Conservation (phyloP, 2,329 filamentous ascomycete species). For the Claviceps pazoutovae region DNA sequence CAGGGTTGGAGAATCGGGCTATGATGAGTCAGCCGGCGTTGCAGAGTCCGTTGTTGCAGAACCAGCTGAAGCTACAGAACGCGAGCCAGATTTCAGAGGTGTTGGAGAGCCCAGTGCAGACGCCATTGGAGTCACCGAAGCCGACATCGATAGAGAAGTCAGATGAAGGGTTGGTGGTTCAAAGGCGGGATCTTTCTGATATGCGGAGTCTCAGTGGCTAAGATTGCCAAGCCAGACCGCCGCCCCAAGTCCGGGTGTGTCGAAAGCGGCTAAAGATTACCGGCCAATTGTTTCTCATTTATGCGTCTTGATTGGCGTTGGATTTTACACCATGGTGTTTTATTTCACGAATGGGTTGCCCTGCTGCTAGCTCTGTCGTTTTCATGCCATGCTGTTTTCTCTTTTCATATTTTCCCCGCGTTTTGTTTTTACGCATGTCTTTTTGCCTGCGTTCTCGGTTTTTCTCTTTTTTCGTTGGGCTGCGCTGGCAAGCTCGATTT, state of each 20-base stretch:
- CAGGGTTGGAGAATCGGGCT: conserved; percentile 42
- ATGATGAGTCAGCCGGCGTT: conserved; percentile 55
- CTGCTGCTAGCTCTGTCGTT: too few relatives aligned
- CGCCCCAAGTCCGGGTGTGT: too few relatives aligned
- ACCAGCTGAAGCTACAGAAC: too few relatives aligned
- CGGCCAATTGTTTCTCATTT: background rate
- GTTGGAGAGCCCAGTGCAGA: conserved; percentile 1
- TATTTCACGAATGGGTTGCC: background rate
- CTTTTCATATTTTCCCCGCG: background rate
- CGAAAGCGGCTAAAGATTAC: too few relatives aligned
- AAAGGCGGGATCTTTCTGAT: conserved; percentile 30
- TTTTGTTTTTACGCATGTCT: background rate
- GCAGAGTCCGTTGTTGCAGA: conserved; percentile 10
- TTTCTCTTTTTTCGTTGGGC: too few relatives aligned
- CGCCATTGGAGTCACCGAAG: too few relatives aligned
- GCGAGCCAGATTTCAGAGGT: conserved; percentile 1
- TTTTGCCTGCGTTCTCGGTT: too few relatives aligned
- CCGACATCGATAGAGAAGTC: too few relatives aligned
- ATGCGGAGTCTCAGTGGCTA: conserved; percentile 25
- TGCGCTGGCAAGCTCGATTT: too few relatives aligned
- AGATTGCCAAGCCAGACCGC: background rate
- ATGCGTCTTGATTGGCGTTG: conserved; percentile 7
- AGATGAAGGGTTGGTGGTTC: conserved; percentile 10
- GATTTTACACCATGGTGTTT: conserved; percentile 11
- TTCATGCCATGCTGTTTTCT: background rate